Percentiles rank a stretch among this genome's conserved stretches.
These are phyloP conservation scores for Suillus americanus DNA, from an alignment of 768 basidiomycete species.

Conservation along the genomic window DNA sequence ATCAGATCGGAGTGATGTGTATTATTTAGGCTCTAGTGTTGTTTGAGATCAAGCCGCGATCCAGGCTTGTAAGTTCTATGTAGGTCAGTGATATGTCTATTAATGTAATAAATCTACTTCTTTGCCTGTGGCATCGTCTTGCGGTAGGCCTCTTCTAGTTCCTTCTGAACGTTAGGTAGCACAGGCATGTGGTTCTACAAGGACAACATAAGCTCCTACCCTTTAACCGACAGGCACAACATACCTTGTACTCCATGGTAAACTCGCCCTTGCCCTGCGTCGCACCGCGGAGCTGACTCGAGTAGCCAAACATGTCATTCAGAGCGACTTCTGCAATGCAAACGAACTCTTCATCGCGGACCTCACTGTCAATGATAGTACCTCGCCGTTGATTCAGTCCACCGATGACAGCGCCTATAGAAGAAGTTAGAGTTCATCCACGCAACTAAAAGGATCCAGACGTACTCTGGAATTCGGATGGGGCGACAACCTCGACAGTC, in stretches of 20 bases:
- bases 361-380: slow-evolving; percentile 93
- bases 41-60: background rate
- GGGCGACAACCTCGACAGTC: slow-evolving; percentile 96
- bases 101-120: slow-evolving; percentile 48
- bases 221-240: slow-evolving; percentile 16
- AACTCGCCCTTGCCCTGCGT: slow-evolving; percentile 98
- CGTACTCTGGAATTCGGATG: slow-evolving; percentile 90
- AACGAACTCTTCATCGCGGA: slow-evolving; percentile 96
- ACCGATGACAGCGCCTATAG: slow-evolving; percentile 81
- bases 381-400: slow-evolving; percentile 91
- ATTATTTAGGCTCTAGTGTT: background rate
- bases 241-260: slow-evolving; percentile 76
- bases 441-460: slow-evolving; percentile 9
- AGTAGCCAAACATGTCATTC: slow-evolving; percentile 99
- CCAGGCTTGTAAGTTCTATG: background rate
- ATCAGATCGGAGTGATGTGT: background rate
- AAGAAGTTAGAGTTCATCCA: slow-evolving; percentile 4
- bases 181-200: slow-evolving; percentile 77
- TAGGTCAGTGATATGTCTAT: slow-evolving; percentile 2
- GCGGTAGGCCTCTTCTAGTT: slow-evolving; percentile 83
- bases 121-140: slow-evolving; percentile 71
- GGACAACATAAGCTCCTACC: background rate
- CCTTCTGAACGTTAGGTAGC: slow-evolving; percentile 81
- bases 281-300: slow-evolving; percentile 85
- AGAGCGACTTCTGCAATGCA: slow-evolving; percentile 87